Evolutionary conservation across 2,329 filamentous ascomycete genomes (phyloP), one percentile per base, ranked within the genome.

Genomic region (Sphaerulina populicola): DNA sequence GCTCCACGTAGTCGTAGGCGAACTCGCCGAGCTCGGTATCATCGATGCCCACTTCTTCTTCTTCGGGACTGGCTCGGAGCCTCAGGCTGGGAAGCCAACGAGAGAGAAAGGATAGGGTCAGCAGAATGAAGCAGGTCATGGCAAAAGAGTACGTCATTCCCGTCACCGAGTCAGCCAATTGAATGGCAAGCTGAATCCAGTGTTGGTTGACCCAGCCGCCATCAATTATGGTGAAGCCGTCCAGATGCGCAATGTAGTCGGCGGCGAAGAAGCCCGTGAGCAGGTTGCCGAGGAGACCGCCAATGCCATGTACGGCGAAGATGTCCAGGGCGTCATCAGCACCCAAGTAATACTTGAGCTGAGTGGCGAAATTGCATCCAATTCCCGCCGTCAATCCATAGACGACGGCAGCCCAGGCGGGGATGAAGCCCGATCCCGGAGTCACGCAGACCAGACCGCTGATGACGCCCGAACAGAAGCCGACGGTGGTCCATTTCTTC

Each of bases 1-100:
- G 75, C 74, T 94, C 88, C 58, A 94, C 87, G 62, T 94, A 94
- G 69, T 94, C 89, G 68, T 94, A 94, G n/a, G 88, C 89, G 67
- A 93, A 94, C 72, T 94, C 89, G 67, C 89, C 89, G 64, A 94
- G 87, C 70, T 95, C 88, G n/a, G 54, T 56, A 62, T 94, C 89
- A 63, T 94, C 88, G 54, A 94, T 89, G 59, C 88, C 88, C 38
- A 88, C 74, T 46, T 89, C 82, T 69, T 94, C 88, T 35, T 87
- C 85, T 57, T 93, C 85, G 60, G 88, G 83, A 11, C 73, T 77
- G 0, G 82, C 83, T 44, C 88, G 85, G 40, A 94, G 80, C 51
- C 79, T 80, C 36, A 94, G 74, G 10, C 84, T 83, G 0, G 88
- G 86, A 23, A 93, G 76, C 58, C 88, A 75, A 67, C 89, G 89